Percentiles rank a stretch among this genome's conserved stretches.
These are phyloP conservation scores for Phascolomyces articulosus DNA, from an alignment of 371 early-diverging fungal species.

Conservation along the genomic window DNA sequence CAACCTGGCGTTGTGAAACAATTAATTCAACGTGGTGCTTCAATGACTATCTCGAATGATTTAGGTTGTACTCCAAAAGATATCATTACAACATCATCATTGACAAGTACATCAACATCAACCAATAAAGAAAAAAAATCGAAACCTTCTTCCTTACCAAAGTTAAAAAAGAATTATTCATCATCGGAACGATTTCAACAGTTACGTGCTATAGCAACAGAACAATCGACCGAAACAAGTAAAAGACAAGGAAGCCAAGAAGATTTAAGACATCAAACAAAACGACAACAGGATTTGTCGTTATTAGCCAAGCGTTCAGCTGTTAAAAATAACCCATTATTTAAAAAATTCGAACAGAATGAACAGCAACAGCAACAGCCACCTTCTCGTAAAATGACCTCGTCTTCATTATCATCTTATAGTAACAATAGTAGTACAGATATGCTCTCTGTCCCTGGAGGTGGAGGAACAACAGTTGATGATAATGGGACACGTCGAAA, in stretches of 20 bases:
- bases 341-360: slow-evolving; percentile 30
- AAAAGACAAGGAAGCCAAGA: slow-evolving; percentile 5
- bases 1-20: slow-evolving; percentile 13
- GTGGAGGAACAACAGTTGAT: slow-evolving; percentile 21
- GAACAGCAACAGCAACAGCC: slow-evolving; percentile 1
- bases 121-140: not conserved
- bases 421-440: not conserved
- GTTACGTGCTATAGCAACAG: slow-evolving; percentile 12
- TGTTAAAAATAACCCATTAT: slow-evolving; percentile 38
- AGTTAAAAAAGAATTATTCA: not conserved
- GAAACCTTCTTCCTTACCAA: not conserved
- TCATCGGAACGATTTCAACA: slow-evolving; percentile 12
- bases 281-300: slow-evolving; percentile 26
- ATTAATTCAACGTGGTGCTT: slow-evolving; percentile 17
- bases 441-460: not conserved
- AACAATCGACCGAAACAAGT: not conserved
- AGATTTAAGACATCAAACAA: slow-evolving; percentile 12
- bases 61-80: slow-evolving; percentile 18
- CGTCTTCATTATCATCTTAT: not conserved
- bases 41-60: slow-evolving; percentile 13
- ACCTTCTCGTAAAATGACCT: not conserved
- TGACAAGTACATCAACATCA: not conserved
- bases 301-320: slow-evolving; percentile 30
- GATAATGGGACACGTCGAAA: not conserved
- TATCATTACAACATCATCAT: slow-evolving; percentile 13